Percentiles rank a stretch among this genome's conserved stretches.
phyloP scores from a whole-genome alignment of 371 early-diverging fungal species.

The Chytridium lagenaria region DNA sequence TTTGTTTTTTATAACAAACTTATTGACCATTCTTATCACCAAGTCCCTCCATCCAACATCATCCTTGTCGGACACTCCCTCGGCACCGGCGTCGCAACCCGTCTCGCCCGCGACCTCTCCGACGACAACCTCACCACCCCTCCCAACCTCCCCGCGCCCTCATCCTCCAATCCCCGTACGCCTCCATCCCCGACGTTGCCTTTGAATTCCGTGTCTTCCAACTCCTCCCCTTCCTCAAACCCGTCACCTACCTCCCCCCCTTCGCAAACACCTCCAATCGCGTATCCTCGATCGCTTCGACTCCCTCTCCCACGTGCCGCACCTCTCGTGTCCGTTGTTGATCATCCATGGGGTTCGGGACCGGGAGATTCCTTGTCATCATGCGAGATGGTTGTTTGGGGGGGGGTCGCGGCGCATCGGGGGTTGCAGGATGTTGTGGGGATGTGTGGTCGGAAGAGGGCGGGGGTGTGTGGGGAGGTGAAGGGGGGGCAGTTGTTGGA shows the following conservation, averaged over 20 bases:
- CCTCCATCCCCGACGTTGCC: conserved; percentile 55
- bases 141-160: conserved; percentile 42
- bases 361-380: conserved; percentile 49
- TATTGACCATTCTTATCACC: neutral
- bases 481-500: conserved; percentile 2
- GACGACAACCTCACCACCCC: neutral
- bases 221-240: conserved; percentile 30
- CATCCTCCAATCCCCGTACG: conserved; percentile 53
- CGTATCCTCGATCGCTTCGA: conserved; percentile 43
- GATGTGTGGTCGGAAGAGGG: neutral
- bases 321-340: conserved; percentile 42
- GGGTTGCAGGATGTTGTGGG: conserved; percentile 14
- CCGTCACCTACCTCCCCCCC: conserved; percentile 29
- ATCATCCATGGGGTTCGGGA: conserved; percentile 49
- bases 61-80: conserved; percentile 52
- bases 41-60: conserved; percentile 32
- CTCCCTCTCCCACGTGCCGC: conserved; percentile 34
- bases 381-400: conserved; percentile 41
- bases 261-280: conserved; percentile 30
- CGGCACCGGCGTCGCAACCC: conserved; percentile 51
- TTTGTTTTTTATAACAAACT: neutral
- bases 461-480: neutral
- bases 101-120: conserved; percentile 35
- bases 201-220: conserved; percentile 44
- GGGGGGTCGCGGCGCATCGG: conserved; percentile 22